A percentile compares a stretch with the other conserved stretches of the same genome.
Conservation (phyloP, 352 stramenopile species). For the Pythium brachiatum region DNA sequence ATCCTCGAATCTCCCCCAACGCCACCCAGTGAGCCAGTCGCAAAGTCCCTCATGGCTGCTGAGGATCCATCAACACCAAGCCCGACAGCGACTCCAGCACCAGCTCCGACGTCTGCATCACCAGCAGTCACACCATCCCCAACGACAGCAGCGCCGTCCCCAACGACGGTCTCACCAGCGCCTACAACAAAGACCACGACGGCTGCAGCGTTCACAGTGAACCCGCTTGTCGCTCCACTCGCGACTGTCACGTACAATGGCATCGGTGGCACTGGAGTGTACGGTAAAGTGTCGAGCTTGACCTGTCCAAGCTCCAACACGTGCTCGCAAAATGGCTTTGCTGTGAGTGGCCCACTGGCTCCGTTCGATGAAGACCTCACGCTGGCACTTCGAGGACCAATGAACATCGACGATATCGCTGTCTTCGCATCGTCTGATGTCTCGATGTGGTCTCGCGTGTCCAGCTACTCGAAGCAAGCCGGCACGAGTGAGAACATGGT, state of each 20-base stretch:
- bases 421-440: conserved; percentile 32
- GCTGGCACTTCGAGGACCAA: conserved; percentile 36
- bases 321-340: conserved; percentile 27
- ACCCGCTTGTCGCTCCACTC: conserved; percentile 17
- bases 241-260: conserved; percentile 30
- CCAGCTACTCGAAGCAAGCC: conserved; percentile 29
- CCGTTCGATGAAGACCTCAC: conserved; percentile 50
- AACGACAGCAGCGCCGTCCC: not conserved
- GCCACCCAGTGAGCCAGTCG: not conserved
- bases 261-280: conserved; percentile 29
- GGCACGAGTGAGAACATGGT: conserved; percentile 37
- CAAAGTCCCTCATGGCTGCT: not conserved
- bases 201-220: not conserved
- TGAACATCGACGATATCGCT: conserved; percentile 40
- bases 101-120: conserved; percentile 1
- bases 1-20: not conserved
- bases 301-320: conserved; percentile 20
- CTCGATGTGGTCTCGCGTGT: conserved; percentile 27
- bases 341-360: conserved; percentile 30
- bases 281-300: conserved; percentile 36
- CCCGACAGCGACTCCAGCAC: not conserved
- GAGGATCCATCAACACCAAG: not conserved
- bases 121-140: not conserved
- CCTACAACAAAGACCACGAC: not conserved
- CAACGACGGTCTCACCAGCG: not conserved